phyloP scores from a whole-genome alignment of 2,329 filamentous ascomycete species.

The Xylaria sp. region DNA sequence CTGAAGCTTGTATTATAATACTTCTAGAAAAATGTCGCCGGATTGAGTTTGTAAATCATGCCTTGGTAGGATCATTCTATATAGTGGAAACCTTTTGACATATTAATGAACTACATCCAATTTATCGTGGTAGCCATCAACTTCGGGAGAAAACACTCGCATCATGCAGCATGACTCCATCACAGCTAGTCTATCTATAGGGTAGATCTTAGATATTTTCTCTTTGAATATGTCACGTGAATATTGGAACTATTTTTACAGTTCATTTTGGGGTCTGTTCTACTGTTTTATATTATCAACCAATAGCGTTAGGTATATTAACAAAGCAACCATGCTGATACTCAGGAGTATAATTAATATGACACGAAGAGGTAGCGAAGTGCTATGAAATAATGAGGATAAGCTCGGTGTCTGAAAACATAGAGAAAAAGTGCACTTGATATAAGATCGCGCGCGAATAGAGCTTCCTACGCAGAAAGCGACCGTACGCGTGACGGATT shows the following conservation, averaged over 20 bases:
- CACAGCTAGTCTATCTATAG: background rate
- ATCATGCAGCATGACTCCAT: background rate
- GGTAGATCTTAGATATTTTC: background rate
- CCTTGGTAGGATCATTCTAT: too few species aligned
- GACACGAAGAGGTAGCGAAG: too few species aligned
- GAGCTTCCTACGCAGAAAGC: background rate
- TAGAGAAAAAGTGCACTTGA: too few species aligned
- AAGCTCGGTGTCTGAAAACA: too few species aligned
- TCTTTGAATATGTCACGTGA: background rate
- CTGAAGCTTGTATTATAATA: too few species aligned
- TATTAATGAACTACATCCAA: background rate
- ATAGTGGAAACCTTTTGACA: background rate
- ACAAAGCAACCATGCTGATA: background rate
- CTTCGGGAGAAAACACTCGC: background rate
- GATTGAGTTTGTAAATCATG: too few species aligned
- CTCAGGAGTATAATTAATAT: too few species aligned
- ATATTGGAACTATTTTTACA: background rate
- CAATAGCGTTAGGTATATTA: background rate
- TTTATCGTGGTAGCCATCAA: background rate
- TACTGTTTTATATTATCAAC: background rate
- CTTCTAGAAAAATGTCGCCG: too few species aligned
- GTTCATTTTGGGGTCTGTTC: background rate
- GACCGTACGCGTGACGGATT: background rate
- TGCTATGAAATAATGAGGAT: too few species aligned
- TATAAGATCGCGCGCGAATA: background rate